Conservation (phyloP, 257 asterid species). For the Euphrasia confusa region DNA sequence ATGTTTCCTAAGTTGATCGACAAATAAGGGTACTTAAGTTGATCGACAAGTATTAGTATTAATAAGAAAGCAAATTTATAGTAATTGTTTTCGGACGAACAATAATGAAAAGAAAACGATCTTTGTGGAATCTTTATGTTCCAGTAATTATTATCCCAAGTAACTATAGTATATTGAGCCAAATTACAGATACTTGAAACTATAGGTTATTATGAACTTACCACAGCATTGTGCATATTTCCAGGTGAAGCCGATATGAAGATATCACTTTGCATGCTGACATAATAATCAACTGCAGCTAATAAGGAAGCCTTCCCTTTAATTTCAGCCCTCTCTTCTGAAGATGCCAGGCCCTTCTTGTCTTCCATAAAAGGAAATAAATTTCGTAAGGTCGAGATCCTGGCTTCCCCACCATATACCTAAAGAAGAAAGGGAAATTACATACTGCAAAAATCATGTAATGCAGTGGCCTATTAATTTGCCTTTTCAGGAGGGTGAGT, state of each 20-base stretch:
- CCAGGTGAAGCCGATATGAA: conserved; percentile 97
- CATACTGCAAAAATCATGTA: neutral
- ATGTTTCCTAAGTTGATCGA: too few species aligned
- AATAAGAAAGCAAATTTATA: too few species aligned
- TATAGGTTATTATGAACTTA: conserved; percentile 28
- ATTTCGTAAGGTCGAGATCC: conserved; percentile 64
- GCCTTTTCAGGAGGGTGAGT: neutral
- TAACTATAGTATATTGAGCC: too few species aligned
- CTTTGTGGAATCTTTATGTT: too few species aligned
- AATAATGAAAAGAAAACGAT: too few species aligned
- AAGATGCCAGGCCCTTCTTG: conserved; percentile 80
- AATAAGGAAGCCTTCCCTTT: conserved; percentile 90
- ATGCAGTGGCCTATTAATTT: neutral
- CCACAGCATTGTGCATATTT: conserved; percentile 98
- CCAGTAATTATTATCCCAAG: too few species aligned
- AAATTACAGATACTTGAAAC: neutral
- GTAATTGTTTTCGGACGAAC: too few species aligned
- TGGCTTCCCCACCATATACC: conserved; percentile 97
- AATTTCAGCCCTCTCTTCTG: conserved; percentile 73
- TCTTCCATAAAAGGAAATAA: conserved; percentile 91
- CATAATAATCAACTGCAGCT: conserved; percentile 94
- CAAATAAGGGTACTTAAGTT: too few species aligned
- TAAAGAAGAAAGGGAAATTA: conserved; percentile 18
- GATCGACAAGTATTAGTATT: too few species aligned
- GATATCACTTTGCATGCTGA: conserved; percentile 90